Evolutionary conservation across 2,329 filamentous ascomycete species (phyloP), one percentile per base, ranked within the genome.

Genomic region (Pseudopithomyces chartarum): DNA sequence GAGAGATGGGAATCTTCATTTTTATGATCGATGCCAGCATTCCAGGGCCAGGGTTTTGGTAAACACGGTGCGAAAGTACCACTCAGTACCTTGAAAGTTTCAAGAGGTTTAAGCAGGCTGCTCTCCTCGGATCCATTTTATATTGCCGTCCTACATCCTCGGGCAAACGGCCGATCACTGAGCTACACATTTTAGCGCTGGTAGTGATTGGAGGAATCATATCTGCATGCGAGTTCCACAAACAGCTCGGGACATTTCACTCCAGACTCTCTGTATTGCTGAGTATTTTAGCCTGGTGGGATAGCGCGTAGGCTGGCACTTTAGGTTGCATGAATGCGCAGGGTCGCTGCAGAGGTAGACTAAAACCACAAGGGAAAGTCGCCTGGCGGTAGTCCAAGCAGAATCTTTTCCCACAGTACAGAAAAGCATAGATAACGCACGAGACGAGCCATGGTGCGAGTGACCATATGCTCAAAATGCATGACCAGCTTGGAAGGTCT

Each of bases 181-280:
- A 42, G 17, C 7, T 29, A n/a, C 26, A 42, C 22, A 23, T 2
- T 19, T 40, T 43, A 42, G 48, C 48, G 48, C 26, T 42, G 33
- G 26, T 23, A 42, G 4, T 51, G 26, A 51, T 51, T 51, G 48
- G 48, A 51, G 48, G 48, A 51, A 51, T 19, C n/a, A 17, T 6
- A 43, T 15, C 2, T 34, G n/a, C 15, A 42, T 42, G 26, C 6
- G 6, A 51, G 23, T 22, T 50, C 36, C 48, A 22, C 33, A 42
- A 29, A 19, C 36, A 36, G 48, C 38, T 51, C 48, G 48, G 48
- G n/a, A 17, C 34, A 43, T 43, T 34, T 50, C 32, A 17, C 48
- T 42, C 38, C 48, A 51, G n/a, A 7, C 47, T 33, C 48, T 17
- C 19, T 20, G 36, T 8, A 32, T 22, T 6, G 19, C 12, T 20